phyloP scores from a whole-genome alignment of 164 flowering plant species.

The Dillenia suffruticosa region DNA sequence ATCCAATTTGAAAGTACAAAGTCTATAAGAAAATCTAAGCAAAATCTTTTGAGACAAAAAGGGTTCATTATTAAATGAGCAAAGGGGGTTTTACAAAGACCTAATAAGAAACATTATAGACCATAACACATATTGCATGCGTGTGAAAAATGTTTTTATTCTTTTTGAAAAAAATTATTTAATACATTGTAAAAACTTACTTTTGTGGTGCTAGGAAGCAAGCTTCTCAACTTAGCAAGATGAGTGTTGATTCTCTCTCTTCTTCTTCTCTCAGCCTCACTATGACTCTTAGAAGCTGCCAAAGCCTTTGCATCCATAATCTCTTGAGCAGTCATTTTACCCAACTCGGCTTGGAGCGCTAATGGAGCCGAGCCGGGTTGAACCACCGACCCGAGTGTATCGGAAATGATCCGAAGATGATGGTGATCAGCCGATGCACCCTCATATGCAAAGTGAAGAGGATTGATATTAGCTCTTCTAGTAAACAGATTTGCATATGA shows the following conservation, averaged over 20 bases:
- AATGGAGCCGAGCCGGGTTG: constrained; percentile 52
- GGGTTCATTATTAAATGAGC: too few species aligned
- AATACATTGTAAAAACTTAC: constrained; percentile 32
- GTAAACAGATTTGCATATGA: constrained; percentile 47
- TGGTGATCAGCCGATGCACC: constrained; percentile 44
- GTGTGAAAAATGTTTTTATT: too few species aligned
- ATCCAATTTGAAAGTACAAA: too few species aligned
- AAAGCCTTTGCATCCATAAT: constrained; percentile 98
- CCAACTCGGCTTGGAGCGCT: constrained; percentile 64
- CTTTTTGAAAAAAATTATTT: too few species aligned
- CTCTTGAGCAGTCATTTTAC: constrained; percentile 88
- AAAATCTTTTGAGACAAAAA: too few species aligned
- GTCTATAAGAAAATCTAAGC: too few species aligned
- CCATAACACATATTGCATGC: too few species aligned
- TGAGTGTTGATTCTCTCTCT: constrained; percentile 95
- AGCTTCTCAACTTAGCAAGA: constrained; percentile 80
- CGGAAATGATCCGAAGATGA: constrained; percentile 53
- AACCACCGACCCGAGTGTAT: constrained; percentile 41
- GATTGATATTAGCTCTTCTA: constrained; percentile 27
- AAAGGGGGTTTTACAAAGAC: too few species aligned
- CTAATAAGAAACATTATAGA: too few species aligned
- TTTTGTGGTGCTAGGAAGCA: constrained; percentile 93
- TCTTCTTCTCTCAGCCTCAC: constrained; percentile 92
- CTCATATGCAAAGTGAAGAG: constrained; percentile 62
- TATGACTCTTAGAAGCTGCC: constrained; percentile 97